Base-by-base conservation (phyloP, 345 rosid species). In the Gossypium rotundifolium region DNA sequence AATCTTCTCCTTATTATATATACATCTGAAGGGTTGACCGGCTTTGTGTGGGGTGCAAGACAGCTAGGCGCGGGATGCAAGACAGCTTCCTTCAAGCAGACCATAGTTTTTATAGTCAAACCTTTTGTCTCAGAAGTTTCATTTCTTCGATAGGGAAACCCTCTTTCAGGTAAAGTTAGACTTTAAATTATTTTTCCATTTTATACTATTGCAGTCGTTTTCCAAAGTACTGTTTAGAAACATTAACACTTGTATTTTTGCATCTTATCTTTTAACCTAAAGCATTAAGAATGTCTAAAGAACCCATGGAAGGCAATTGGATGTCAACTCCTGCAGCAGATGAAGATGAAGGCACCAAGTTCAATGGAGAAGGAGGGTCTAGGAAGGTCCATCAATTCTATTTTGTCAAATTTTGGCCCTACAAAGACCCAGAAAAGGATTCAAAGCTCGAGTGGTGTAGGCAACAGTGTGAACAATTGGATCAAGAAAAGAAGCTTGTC, bases 311-410 rank as follows among this genome's bases (percentile, higher is more conserved):
- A 7, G 9, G 66, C 66, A 16, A 62, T 62, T 33, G 17, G 64
- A 25, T 25, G 16, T 25, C 64, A 60, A 25, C 5, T 12, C n/a
- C 64, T 4, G n/a, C 17, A 25, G 40, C 9, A 12, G 40, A 14
- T 7, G 65, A 14, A 22, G 33, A 58, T 4, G 63, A 58, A 58
- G 29, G 5, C 20, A 55, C 22, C 11, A 9, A 22, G 62, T 16
- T 14, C 18, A 62, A 62, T 14, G 22, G 16, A 14, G 45, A 62
- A 17, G 38, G 67, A 9, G 48, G 22, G 11, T 38, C 48, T 17
- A 38, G 22, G 48, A 38, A 63, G 67, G 66, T 63, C 67, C 67
- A 38, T n/a, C 48, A 63, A n/a, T 63, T 63, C 23, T 63, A 63
- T 16, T 63, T 63, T n/a, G 48, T 63, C 67, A 63, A 38, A 17